Base-by-base conservation (phyloP, 2,329 filamentous ascomycete genomes). In the Pestalotiopsis sp. region DNA sequence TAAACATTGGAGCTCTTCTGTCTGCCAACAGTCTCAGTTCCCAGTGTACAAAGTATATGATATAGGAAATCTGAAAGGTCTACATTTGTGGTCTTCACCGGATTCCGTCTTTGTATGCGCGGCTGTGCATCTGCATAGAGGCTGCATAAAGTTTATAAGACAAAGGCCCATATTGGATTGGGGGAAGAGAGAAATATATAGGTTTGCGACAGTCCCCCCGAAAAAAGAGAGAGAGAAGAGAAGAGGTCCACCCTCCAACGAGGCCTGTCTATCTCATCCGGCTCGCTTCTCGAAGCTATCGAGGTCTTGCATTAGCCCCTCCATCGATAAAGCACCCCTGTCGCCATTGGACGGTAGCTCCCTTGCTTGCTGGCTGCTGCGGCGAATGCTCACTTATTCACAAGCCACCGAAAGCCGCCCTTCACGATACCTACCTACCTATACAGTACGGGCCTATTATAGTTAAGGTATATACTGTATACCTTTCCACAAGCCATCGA, bases 281-380 rank as follows among this genome's bases (percentile, higher is more conserved):
- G 45, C 45, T 52, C 45, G 27, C 41, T 58, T 49, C 57, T 60
- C 41, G 39, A 63, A 63, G 66, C 66, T 63, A 56, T 67, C 57
- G 57, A 62, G 57, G 45, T 38, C 66, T 66, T 67, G 66, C 66
- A 67, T 67, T 62, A 67, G 66, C 66, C 66, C 66, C 66, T 67
- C 66, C 41, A 31, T 52, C 66, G 66, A 67, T 38, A 56, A 63
- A 31, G 45, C 52, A 66, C 56, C 64, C 64, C 56, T 66, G 64
- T 66, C 52, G 5, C 41, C 31, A 20, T 59, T 27, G 27, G n/a
- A 36, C 27, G 14, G 57, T 23, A 52, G 57, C 57, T 25, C 7
- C 52, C 11, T 12, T n/a, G n/a, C 11, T 12, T n/a, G n/a, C 13
- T 23, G n/a, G n/a, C 52, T 58, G 25, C 20, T 52, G 17, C 20